Evolutionary conservation across 352 stramenopile species (phyloP).

Genomic region (Hyaloperonospora brassicae): DNA sequence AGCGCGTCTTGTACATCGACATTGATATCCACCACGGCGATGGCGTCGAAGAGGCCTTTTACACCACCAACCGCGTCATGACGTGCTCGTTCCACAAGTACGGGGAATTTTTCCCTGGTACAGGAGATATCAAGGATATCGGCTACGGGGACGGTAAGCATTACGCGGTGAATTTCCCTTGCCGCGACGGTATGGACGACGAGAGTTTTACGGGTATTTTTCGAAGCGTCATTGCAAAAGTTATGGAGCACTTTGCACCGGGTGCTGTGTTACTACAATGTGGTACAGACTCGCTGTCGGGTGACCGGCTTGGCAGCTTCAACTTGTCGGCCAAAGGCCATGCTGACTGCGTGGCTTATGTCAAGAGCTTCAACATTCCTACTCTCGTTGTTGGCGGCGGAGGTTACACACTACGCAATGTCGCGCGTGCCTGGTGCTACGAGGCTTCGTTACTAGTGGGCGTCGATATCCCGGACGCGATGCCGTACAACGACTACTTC

Average conservation of each 20-base stretch:
- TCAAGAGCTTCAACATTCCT: conserved; percentile 95
- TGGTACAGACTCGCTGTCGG: conserved; percentile 95
- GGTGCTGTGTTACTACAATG: conserved; percentile 36
- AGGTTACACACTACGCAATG: conserved; percentile 84
- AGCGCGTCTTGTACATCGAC: conserved; percentile 98
- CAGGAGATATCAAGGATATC: conserved; percentile 91
- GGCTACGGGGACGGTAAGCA: conserved; percentile 91
- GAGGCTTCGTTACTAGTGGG: conserved; percentile 92
- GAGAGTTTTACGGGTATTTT: conserved; percentile 91
- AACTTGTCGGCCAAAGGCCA: conserved; percentile 97
- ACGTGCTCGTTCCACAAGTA: conserved; percentile 99
- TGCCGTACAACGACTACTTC: conserved; percentile 83
- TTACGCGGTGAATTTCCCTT: conserved; percentile 95
- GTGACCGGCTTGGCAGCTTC: conserved; percentile 88
- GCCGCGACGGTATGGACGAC: conserved; percentile 95
- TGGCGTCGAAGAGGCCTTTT: conserved; percentile 95
- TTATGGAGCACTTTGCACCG: conserved; percentile 60
- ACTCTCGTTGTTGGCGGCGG: conserved; percentile 91
- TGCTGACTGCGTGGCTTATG: conserved; percentile 94
- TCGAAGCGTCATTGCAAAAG: conserved; percentile 90
- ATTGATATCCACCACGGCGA: conserved; percentile 99
- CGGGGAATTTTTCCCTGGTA: conserved; percentile 98
- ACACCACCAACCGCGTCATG: conserved; percentile 96
- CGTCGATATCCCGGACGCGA: conserved; percentile 72
- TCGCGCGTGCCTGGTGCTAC: conserved; percentile 93